phyloP scores from a whole-genome alignment of 768 basidiomycete species.

The Lactarius evosmus region DNA sequence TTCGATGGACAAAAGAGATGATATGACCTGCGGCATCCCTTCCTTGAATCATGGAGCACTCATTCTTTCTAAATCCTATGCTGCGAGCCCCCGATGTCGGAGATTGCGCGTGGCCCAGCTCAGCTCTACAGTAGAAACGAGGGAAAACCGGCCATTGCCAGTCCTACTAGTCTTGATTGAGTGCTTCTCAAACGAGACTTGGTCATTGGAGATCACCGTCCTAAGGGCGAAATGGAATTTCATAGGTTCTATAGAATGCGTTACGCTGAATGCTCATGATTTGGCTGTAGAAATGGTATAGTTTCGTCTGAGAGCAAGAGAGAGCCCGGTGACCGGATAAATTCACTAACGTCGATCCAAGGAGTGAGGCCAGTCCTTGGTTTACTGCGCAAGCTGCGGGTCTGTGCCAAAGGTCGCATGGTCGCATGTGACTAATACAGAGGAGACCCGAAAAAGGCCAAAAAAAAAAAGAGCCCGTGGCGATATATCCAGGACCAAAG shows the following conservation, averaged over 20 bases:
- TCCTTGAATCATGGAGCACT: background rate
- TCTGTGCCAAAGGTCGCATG: too few relatives aligned
- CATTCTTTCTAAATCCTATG: background rate
- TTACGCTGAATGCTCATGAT: background rate
- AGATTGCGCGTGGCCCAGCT: background rate
- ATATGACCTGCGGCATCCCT: background rate
- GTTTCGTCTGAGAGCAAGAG: background rate
- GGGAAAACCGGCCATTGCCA: background rate
- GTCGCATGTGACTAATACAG: too few relatives aligned
- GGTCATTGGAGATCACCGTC: background rate
- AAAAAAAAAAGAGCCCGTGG: too few relatives aligned
- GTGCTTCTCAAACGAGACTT: background rate
- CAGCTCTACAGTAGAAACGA: background rate
- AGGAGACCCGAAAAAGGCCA: too few relatives aligned
- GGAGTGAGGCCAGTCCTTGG: background rate
- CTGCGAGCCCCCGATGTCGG: background rate
- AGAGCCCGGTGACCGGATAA: conserved; percentile 11
- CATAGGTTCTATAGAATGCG: background rate
- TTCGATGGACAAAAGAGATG: background rate
- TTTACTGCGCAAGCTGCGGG: background rate
- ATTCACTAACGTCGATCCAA: conserved; percentile 6
- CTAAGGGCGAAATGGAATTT: background rate
- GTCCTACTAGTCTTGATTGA: background rate
- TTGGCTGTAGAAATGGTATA: background rate
- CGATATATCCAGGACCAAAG: too few relatives aligned